These are phyloP conservation scores for Prunus mira DNA, from an alignment of 306 rosid genomes.

Conservation along the genomic window DNA sequence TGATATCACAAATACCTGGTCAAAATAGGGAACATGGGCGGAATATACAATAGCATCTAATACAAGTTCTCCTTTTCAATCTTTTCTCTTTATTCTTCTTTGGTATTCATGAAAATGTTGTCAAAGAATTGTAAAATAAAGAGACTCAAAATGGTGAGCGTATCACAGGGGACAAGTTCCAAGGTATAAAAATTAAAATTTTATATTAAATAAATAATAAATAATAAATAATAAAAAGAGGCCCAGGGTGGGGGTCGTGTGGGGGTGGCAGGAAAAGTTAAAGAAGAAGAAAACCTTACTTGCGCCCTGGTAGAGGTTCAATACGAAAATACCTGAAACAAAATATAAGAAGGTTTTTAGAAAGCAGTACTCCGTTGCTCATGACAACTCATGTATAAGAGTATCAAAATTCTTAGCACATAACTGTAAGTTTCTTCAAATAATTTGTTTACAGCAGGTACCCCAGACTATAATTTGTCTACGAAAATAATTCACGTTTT, in stretches of 20 bases:
- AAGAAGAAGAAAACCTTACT: slow-evolving; percentile 52
- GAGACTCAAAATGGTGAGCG: slow-evolving; percentile 3
- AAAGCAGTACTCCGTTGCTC: neutral
- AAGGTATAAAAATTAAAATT: neutral
- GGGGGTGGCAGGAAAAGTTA: neutral
- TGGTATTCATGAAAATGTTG: neutral
- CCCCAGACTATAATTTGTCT: neutral
- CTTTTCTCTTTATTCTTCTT: neutral
- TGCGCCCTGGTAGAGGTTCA: slow-evolving; percentile 88
- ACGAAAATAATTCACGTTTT: neutral
- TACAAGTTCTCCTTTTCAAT: neutral
- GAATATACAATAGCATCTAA: slow-evolving; percentile 18
- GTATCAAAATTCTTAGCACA: neutral
- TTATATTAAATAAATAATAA: too few species aligned
- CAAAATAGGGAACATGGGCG: slow-evolving; percentile 17
- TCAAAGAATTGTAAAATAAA: slow-evolving; percentile 6
- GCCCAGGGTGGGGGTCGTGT: too few species aligned
- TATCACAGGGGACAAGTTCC: slow-evolving; percentile 11
- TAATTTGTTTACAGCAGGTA: neutral
- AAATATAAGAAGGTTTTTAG: slow-evolving; percentile 5
- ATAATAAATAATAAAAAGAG: too few species aligned
- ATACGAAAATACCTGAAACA: slow-evolving; percentile 79
- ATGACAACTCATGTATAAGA: neutral
- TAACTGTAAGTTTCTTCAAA: neutral
- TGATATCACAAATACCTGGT: slow-evolving; percentile 27